Evolutionary conservation across 305 asterid species (phyloP).

Genomic region (Plantago coronopus): DNA sequence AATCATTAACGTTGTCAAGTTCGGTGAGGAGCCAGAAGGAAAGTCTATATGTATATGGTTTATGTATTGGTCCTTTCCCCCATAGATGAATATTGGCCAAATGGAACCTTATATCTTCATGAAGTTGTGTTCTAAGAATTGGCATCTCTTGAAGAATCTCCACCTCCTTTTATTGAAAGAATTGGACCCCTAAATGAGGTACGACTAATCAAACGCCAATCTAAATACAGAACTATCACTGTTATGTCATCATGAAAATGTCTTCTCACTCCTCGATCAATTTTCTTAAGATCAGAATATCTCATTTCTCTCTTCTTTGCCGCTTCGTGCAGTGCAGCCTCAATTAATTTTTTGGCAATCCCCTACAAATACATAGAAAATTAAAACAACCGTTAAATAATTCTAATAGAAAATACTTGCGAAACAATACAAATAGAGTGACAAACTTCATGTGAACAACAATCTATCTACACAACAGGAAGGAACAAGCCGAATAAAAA

Average conservation of each 20-base stretch:
- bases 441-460: too few species aligned
- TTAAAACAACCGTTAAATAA: too few species aligned
- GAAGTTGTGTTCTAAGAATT: slow-evolving; percentile 22
- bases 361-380: slow-evolving; percentile 86
- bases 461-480: too few species aligned
- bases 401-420: not conserved
- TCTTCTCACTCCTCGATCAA: slow-evolving; percentile 80
- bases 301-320: slow-evolving; percentile 97
- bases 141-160: slow-evolving; percentile 30
- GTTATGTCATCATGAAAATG: slow-evolving; percentile 92
- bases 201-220: slow-evolving; percentile 47
- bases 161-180: slow-evolving; percentile 58
- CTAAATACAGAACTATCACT: slow-evolving; percentile 64
- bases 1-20: slow-evolving; percentile 46
- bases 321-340: slow-evolving; percentile 75
- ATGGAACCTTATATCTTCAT: slow-evolving; percentile 13
- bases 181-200: slow-evolving; percentile 40
- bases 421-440: not conserved
- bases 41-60: slow-evolving; percentile 21
- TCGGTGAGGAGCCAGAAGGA: slow-evolving; percentile 24
- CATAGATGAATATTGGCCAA: slow-evolving; percentile 18
- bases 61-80: slow-evolving; percentile 10
- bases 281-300: slow-evolving; percentile 82
- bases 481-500: too few species aligned
- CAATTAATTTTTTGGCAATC: slow-evolving; percentile 76